Conservation (phyloP, 805 yeast species). For the Candida silvatica region DNA sequence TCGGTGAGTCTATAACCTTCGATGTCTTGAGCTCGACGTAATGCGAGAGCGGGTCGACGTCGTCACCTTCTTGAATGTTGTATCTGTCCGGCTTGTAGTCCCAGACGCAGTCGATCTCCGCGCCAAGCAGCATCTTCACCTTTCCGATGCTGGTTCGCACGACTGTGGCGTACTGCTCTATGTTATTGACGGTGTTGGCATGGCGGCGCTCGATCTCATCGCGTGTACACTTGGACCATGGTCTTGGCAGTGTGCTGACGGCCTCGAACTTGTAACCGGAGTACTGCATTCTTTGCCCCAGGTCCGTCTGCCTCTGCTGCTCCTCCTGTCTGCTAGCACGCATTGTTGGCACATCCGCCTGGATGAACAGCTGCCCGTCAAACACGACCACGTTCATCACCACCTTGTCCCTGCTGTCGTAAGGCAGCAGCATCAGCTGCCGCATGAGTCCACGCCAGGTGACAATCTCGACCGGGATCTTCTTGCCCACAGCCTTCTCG, state of each 20-base stretch:
- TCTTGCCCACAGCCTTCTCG: constrained; percentile 42
- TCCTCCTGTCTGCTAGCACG: constrained; percentile 23
- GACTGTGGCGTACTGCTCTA: constrained; percentile 73
- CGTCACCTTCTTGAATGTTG: constrained; percentile 8
- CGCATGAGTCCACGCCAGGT: constrained; percentile 86
- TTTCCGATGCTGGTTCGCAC: constrained; percentile 80
- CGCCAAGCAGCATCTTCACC: constrained; percentile 61
- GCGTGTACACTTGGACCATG: constrained; percentile 65
- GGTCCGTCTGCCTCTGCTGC: constrained; percentile 24
- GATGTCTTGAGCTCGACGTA: constrained; percentile 83
- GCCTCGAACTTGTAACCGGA: constrained; percentile 85
- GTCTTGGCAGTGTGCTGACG: constrained; percentile 63
- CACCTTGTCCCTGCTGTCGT: constrained; percentile 44
- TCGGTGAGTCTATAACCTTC: constrained; percentile 42
- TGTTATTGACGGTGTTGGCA: constrained; percentile 53
- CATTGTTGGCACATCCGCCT: constrained; percentile 27
- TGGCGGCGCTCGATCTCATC: constrained; percentile 58
- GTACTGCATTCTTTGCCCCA: constrained; percentile 34
- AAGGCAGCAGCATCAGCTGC: constrained; percentile 60
- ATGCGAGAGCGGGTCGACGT: constrained; percentile 48
- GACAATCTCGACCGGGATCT: constrained; percentile 54
- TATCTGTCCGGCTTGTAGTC: constrained; percentile 55
- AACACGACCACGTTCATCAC: constrained; percentile 56
- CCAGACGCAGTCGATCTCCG: constrained; percentile 88
- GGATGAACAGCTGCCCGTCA: constrained; percentile 70